Percentiles rank a stretch among this genome's conserved stretches.
phyloP scores from a whole-genome alignment of 2,329 filamentous ascomycete genomes.

The Colletotrichum kahawae region DNA sequence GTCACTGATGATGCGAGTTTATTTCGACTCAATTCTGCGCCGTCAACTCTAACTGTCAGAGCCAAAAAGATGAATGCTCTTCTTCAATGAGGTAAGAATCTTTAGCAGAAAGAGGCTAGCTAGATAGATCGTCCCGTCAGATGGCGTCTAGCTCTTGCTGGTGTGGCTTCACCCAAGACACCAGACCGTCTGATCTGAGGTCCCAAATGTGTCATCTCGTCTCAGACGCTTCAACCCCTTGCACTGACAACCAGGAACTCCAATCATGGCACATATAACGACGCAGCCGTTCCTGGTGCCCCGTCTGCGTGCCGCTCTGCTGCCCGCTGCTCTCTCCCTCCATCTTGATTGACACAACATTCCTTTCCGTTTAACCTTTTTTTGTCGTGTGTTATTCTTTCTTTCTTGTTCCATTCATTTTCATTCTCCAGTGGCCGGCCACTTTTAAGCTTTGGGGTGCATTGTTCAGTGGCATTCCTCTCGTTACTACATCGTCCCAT shows the following conservation, averaged over 20 bases:
- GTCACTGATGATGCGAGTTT: not conserved
- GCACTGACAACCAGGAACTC: not conserved
- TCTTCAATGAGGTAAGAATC: not conserved
- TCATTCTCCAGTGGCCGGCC: conserved; percentile 20
- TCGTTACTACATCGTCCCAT: not conserved
- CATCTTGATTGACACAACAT: not conserved
- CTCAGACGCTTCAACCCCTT: conserved; percentile 17
- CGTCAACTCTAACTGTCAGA: not conserved
- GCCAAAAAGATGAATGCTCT: not conserved
- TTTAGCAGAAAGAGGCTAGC: not conserved
- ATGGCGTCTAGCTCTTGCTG: not conserved
- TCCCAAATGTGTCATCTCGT: conserved; percentile 24
- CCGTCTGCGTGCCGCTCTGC: not conserved
- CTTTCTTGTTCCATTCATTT: not conserved
- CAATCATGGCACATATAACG: conserved; percentile 9
- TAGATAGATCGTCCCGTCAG: not conserved
- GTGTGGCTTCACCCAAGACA: conserved; percentile 13
- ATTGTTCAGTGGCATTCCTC: not conserved
- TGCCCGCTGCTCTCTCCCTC: not conserved
- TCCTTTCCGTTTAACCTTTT: not conserved
- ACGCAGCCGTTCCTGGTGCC: not conserved
- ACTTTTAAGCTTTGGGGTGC: conserved; percentile 8
- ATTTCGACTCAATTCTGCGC: not conserved
- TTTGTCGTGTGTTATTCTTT: not conserved
- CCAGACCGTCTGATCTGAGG: conserved; percentile 23